A percentile compares a stretch with the other conserved stretches of the same genome.
These are phyloP conservation scores for Byssochlamys sp. DNA, from an alignment of 2,329 filamentous ascomycete species.

Conservation along the genomic window DNA sequence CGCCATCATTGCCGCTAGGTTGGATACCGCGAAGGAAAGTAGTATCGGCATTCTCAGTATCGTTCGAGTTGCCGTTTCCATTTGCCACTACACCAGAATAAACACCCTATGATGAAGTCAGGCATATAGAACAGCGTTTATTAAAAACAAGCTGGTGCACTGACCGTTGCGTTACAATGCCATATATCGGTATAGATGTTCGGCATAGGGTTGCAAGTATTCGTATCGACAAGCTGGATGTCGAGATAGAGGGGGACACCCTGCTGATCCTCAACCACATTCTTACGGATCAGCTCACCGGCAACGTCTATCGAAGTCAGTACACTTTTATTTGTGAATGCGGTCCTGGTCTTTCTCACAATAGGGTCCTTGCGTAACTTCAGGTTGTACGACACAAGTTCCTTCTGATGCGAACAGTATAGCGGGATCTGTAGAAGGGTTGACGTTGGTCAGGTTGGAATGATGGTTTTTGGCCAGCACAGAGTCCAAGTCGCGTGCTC, in stretches of 20 bases:
- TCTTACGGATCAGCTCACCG: slow-evolving; percentile 26
- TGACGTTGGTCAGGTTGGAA: slow-evolving; percentile 21
- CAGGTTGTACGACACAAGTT: slow-evolving; percentile 44
- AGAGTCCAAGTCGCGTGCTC: slow-evolving; percentile 26
- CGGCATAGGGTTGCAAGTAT: slow-evolving; percentile 32
- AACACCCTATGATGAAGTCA: slow-evolving; percentile 19
- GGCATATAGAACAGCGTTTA: not conserved
- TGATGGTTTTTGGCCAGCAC: slow-evolving; percentile 31
- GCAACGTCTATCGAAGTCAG: slow-evolving; percentile 20
- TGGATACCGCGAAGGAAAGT: slow-evolving; percentile 41
- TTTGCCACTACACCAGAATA: slow-evolving; percentile 30
- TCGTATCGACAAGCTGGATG: slow-evolving; percentile 32
- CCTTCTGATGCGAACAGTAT: slow-evolving; percentile 23
- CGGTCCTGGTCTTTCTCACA: slow-evolving; percentile 17
- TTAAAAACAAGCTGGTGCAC: not conserved
- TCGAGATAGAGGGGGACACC: slow-evolving; percentile 34
- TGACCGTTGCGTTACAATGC: slow-evolving; percentile 33
- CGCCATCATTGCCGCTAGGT: slow-evolving; percentile 31
- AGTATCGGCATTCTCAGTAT: slow-evolving; percentile 31
- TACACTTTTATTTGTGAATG: not conserved
- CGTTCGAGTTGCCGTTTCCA: slow-evolving; percentile 28
- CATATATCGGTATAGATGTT: slow-evolving; percentile 30
- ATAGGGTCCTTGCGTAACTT: slow-evolving; percentile 47
- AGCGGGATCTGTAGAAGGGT: slow-evolving; percentile 12
- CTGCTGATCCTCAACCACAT: slow-evolving; percentile 26